Base-by-base conservation (phyloP, 1,139 yeast genomes). In the Hyphopichia khmerensis region DNA sequence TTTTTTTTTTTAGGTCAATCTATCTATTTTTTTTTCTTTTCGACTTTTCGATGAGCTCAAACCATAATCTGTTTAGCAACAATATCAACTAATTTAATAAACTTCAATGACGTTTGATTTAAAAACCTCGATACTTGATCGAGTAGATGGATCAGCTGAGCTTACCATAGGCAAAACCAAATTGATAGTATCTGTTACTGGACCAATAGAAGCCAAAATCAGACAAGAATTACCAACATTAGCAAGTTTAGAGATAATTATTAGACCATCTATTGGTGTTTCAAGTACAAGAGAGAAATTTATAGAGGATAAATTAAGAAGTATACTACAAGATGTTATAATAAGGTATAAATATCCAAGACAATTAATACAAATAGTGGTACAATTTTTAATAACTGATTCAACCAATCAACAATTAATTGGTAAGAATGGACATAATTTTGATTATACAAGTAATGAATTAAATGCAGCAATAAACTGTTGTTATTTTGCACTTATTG, bases 131-230 rank as follows among this genome's bases (percentile, higher is more conserved):
- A 38, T 74, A 3, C 60, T 87, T 41, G 63, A 67, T 40, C 77
- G 81, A 48, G 91, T 83, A 1, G 96, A 88, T 60, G 97, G 97
- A 1, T 87, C 96, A 2, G 83, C 95, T 0, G 78, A 77, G 39
- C 69, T 85, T 49, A 58, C 65, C 19, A 59, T 68, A 18, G 77
- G 74, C 7, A 62, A 59, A 18, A 80, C 88, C 1, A 79, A 79
- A 48, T 82, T 87, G 7, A 63, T 89, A 3, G 81, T 85, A 35
- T 82, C 96, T 0, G 91, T 91, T 1, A 78, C 91, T 1, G 99
- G 99, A 0, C 99, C 99, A 0, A 77, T 91, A 38, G 98, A 91
- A 56, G 87, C 91, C 10, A 86, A 85, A 61, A 65, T 79, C 16
- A 77, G 95, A 52, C 96, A 90, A 59, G 99, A 93, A 60, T 64